These are phyloP conservation scores for Echinochloa phyllopogon DNA, from an alignment of 176 grass and related monocot species.

Conservation along the genomic window DNA sequence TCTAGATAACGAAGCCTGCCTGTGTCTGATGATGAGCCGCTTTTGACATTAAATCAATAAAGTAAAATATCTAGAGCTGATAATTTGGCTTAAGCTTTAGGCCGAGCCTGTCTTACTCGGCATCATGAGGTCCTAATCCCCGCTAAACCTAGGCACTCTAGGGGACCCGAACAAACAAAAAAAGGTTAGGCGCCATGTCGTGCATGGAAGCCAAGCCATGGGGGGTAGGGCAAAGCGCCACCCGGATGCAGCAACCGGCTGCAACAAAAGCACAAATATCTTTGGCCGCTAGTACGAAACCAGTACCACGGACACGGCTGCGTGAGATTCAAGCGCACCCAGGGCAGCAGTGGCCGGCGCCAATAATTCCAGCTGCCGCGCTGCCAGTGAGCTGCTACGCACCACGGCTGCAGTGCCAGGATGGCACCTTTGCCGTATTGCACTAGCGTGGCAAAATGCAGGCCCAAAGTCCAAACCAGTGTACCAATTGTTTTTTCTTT, in stretches of 20 bases:
- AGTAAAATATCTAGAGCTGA: background rate
- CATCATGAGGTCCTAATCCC: constrained; percentile 2
- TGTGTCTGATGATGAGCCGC: background rate
- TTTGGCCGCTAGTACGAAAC: constrained; percentile 38
- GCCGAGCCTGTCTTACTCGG: background rate
- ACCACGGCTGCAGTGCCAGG: constrained; percentile 5
- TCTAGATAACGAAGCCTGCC: background rate
- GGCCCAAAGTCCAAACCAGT: constrained; percentile 40
- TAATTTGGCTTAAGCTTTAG: background rate
- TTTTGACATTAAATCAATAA: background rate
- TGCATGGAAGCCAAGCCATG: background rate
- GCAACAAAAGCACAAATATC: constrained; percentile 56
- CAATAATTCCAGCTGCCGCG: constrained; percentile 53
- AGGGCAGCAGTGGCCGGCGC: background rate
- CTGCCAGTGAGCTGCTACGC: constrained; percentile 68
- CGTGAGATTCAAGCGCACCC: constrained; percentile 52
- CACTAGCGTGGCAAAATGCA: constrained; percentile 7
- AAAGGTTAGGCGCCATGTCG: constrained; percentile 30
- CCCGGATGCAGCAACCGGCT: background rate
- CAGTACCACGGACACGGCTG: constrained; percentile 50
- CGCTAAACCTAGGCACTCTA: background rate
- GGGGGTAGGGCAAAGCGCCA: background rate
- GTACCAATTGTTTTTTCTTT: background rate
- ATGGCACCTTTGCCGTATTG: constrained; percentile 50
- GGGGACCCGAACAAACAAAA: background rate